These are phyloP conservation scores for Blastobotrys buckinghamii DNA, from an alignment of 1,139 yeast genomes.

Conservation along the genomic window DNA sequence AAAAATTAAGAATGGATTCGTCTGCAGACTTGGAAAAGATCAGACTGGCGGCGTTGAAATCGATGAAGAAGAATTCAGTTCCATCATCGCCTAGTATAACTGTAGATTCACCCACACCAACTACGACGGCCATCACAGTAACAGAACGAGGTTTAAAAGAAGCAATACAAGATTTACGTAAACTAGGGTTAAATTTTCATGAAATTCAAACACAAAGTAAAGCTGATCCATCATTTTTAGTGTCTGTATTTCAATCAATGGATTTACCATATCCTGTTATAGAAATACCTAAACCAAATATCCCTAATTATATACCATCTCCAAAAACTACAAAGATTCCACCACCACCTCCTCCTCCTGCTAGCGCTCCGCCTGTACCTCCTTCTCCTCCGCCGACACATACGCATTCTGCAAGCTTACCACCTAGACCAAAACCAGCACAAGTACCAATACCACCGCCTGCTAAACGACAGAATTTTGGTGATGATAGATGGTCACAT, in stretches of 20 bases:
- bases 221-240: slow-evolving; percentile 19
- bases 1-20: neutral
- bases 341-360: neutral
- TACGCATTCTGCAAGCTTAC: neutral
- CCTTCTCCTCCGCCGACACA: neutral
- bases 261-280: slow-evolving; percentile 14
- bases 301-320: neutral
- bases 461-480: slow-evolving; percentile 27
- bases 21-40: slow-evolving; percentile 13
- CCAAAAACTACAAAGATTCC: neutral
- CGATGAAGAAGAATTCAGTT: slow-evolving; percentile 8
- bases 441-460: neutral
- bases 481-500: slow-evolving; percentile 30
- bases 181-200: slow-evolving; percentile 28
- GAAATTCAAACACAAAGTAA: slow-evolving; percentile 25
- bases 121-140: too few relatives aligned
- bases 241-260: slow-evolving; percentile 19
- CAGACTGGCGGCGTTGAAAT: slow-evolving; percentile 17
- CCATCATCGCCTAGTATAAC: neutral
- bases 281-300: neutral
- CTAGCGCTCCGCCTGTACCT: neutral
- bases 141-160: slow-evolving; percentile 12
- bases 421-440: neutral
- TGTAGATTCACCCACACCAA: too few relatives aligned
- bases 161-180: slow-evolving; percentile 25